A percentile compares a stretch with the other conserved stretches of the same genome.
Evolutionary conservation across 2,329 filamentous ascomycete species (phyloP).

Genomic region (Microdochium trichocladiopsis): DNA sequence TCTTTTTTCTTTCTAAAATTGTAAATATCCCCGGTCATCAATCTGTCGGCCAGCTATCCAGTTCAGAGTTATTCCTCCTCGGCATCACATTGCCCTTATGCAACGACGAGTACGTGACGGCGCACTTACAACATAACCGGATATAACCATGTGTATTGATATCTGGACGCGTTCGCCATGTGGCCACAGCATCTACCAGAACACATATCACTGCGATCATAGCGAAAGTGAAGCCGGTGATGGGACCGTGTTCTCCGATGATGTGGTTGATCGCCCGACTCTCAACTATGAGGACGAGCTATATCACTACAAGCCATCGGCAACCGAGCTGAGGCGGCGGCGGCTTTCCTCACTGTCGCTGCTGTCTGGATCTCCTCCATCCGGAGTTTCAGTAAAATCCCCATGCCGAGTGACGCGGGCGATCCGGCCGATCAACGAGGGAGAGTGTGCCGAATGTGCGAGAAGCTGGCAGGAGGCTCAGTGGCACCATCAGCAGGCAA

Average conservation of each 20-base stretch:
- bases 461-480: not conserved
- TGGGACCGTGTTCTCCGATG: not conserved
- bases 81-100: too few relatives aligned
- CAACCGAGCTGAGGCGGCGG: not conserved
- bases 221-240: conserved; percentile 4
- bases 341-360: not conserved
- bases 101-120: too few relatives aligned
- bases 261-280: not conserved
- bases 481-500: not conserved
- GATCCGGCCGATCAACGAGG: not conserved
- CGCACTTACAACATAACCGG: not conserved
- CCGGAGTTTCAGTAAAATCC: not conserved
- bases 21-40: too few relatives aligned
- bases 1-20: too few relatives aligned
- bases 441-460: not conserved
- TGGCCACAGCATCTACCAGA: conserved; percentile 23
- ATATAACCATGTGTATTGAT: conserved; percentile 22
- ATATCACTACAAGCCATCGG: not conserved
- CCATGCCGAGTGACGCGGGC: not conserved
- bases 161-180: conserved; percentile 18
- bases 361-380: not conserved
- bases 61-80: too few relatives aligned
- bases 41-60: too few relatives aligned
- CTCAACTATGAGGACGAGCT: not conserved
- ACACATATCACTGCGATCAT: conserved; percentile 21